Evolutionary conservation across 305 asterid genomes (phyloP).

Genomic region (Plantago rigida): DNA sequence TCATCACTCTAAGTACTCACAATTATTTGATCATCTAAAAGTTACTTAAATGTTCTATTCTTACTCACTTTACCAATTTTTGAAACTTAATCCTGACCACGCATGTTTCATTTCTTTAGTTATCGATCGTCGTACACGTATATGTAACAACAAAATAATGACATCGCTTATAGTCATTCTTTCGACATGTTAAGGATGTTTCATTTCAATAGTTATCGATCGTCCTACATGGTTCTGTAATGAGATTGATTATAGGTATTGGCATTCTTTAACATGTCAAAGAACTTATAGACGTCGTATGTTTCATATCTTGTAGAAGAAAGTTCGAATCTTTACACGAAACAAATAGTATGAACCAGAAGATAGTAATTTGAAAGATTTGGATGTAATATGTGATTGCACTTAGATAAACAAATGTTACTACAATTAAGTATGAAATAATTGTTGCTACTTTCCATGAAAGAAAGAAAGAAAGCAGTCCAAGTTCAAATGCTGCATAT

Average conservation of each 20-base stretch:
- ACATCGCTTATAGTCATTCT: no score
- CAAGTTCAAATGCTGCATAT: conserved; percentile 41
- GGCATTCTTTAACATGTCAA: no score
- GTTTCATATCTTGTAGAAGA: no score
- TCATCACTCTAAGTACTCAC: conserved; percentile 10
- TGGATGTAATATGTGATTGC: background rate
- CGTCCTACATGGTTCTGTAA: no score
- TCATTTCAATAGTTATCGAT: no score
- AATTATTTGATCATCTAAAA: conserved; percentile 10
- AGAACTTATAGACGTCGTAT: no score
- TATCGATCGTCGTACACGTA: no score
- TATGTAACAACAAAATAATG: no score
- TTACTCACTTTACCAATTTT: background rate
- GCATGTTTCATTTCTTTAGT: background rate
- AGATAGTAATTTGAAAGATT: background rate
- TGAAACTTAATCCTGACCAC: background rate
- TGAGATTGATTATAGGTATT: no score
- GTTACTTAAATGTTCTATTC: conserved; percentile 12
- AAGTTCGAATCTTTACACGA: no score
- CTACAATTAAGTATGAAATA: background rate
- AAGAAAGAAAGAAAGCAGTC: conserved; percentile 45
- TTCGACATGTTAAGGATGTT: no score
- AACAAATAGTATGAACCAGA: no score
- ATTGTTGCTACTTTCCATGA: conserved; percentile 38
- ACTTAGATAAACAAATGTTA: background rate